Conservation (phyloP, 441 rosid genomes). For the Flueggea neowawraea region DNA sequence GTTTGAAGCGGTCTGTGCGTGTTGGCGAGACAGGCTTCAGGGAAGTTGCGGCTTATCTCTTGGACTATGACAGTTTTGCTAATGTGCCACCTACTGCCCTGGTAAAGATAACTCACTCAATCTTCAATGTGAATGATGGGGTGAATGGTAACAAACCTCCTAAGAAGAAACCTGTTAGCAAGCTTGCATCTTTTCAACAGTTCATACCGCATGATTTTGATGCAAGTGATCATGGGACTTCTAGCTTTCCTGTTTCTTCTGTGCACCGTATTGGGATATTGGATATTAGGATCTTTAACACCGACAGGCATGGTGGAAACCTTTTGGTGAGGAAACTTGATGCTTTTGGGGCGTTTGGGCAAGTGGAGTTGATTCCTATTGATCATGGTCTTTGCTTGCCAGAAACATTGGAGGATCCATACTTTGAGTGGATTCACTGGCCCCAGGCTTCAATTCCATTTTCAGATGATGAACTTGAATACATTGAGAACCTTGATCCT, state of each 20-base stretch:
- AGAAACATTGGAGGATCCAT: slow-evolving; percentile 51
- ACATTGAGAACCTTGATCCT: slow-evolving; percentile 36
- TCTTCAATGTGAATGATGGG: slow-evolving; percentile 46
- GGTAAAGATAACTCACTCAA: slow-evolving; percentile 49
- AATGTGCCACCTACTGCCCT: slow-evolving; percentile 53
- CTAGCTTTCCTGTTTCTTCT: slow-evolving; percentile 48
- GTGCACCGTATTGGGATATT: slow-evolving; percentile 56
- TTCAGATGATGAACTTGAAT: slow-evolving; percentile 45
- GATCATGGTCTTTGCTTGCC: slow-evolving; percentile 62
- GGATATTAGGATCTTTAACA: slow-evolving; percentile 45
- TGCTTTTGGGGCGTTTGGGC: slow-evolving; percentile 39
- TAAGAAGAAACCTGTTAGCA: slow-evolving; percentile 41
- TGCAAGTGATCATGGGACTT: slow-evolving; percentile 55
- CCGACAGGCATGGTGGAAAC: slow-evolving; percentile 58
- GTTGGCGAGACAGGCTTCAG: slow-evolving; percentile 54
- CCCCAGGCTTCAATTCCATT: slow-evolving; percentile 58
- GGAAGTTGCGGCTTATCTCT: slow-evolving; percentile 55
- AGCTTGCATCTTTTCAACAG: slow-evolving; percentile 55
- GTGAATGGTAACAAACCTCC: slow-evolving; percentile 32
- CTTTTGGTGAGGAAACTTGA: slow-evolving; percentile 48
- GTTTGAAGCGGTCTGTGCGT: slow-evolving; percentile 48
- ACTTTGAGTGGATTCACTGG: slow-evolving; percentile 63
- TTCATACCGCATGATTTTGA: slow-evolving; percentile 52
- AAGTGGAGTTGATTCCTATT: slow-evolving; percentile 46
- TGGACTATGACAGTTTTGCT: slow-evolving; percentile 40